These are phyloP conservation scores for Hypomontagnella submonticulosa DNA, from an alignment of 495 filamentous ascomycete genomes.

Conservation along the genomic window DNA sequence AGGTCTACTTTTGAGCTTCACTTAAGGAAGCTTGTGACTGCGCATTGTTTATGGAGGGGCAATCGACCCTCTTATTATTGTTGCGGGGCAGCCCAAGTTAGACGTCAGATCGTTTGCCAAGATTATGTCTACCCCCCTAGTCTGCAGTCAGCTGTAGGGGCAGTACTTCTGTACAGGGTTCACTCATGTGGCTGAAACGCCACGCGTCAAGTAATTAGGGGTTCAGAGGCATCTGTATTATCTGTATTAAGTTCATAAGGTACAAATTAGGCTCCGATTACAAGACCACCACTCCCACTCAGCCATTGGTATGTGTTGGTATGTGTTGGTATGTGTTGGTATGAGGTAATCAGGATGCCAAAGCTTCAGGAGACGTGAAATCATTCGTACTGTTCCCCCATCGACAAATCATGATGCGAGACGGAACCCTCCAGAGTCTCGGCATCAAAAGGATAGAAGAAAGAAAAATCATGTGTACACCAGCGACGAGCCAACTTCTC, in stretches of 20 bases:
- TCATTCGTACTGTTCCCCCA: background rate
- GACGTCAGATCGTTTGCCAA: conserved; percentile 5
- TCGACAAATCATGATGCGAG: conserved; percentile 17
- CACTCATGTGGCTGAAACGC: conserved; percentile 36
- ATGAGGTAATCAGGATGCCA: too few species aligned
- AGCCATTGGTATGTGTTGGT: background rate
- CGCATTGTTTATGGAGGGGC: conserved; percentile 41
- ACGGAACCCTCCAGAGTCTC: conserved; percentile 9
- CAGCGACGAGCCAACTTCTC: background rate
- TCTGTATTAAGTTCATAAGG: background rate
- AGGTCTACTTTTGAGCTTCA: conserved; percentile 34
- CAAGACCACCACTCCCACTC: background rate
- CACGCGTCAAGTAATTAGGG: conserved; percentile 16
- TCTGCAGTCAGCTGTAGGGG: too few species aligned
- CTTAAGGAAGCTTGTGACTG: conserved; percentile 24
- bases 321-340: too few species aligned
- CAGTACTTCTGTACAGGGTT: background rate
- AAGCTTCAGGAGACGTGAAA: too few species aligned
- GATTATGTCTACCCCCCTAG: background rate
- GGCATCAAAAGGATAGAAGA: conserved; percentile 4
- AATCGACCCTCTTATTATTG: conserved; percentile 8
- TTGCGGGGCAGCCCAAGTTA: conserved; percentile 28
- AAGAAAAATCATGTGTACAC: background rate
- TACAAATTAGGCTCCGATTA: conserved; percentile 4
- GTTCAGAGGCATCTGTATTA: background rate